Conservation (phyloP, 2,329 filamentous ascomycete species). For the Alternaria longipes region DNA sequence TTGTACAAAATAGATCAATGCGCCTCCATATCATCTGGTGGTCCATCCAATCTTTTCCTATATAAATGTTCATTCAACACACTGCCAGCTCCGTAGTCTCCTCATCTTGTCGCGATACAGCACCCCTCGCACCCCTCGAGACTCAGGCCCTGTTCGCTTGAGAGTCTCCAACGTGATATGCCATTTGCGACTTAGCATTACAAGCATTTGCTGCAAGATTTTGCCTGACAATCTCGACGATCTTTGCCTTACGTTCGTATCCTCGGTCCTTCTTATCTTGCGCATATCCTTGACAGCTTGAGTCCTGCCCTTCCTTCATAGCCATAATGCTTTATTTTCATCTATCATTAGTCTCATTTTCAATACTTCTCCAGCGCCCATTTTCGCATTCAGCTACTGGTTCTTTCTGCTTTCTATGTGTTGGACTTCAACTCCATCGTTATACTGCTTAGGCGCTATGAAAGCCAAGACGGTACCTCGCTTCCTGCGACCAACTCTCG, state of each 20-base stretch:
- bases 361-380: not conserved
- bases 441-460: not conserved
- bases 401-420: not conserved
- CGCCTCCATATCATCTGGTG: not conserved
- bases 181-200: not conserved
- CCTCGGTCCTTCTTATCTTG: not conserved
- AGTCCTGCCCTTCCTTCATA: not conserved
- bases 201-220: not conserved
- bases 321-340: not conserved
- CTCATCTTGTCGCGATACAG: not conserved
- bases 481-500: constrained; percentile 2
- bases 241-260: not conserved
- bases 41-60: not conserved
- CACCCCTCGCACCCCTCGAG: not conserved
- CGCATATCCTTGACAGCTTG: not conserved
- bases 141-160: not conserved
- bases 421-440: not conserved
- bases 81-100: not conserved
- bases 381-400: not conserved
- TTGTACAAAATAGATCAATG: not conserved
- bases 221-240: not conserved
- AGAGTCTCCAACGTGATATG: not conserved
- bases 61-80: not conserved
- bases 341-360: not conserved
- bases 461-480: constrained; percentile 1